Evolutionary conservation across 768 basidiomycete species (phyloP), one percentile per base, ranked within the genome.

Genomic region (Porpolomopsis calyptriformis): DNA sequence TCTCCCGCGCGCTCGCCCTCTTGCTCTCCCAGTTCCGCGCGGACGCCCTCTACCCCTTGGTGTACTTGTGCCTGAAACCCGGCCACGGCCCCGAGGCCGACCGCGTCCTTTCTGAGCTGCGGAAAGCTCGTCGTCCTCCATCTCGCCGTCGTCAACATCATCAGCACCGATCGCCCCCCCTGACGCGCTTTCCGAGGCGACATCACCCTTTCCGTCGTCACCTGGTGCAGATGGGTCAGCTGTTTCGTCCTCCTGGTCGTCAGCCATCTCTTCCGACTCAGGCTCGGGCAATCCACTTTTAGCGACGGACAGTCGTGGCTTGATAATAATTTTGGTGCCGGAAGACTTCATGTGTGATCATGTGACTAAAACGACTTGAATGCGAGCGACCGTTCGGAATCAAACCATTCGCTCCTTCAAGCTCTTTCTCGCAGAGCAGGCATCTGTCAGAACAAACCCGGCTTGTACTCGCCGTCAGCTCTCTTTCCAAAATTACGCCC

Each of bases 241-340:
- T 3, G n/a, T 6, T 18, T 22, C 42, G 9, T 22, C 40, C 14
- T 14, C 22, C 12, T 31, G 7, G 11, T 20, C 20, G 7, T 36
- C 31, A 3, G n/a, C n/a, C n/a, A n/a, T n/a, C n/a, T n/a, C n/a
- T n/a, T n/a, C n/a, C n/a, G n/a, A n/a, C n/a, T n/a, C n/a, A n/a
- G n/a, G 45, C 12, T 18, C 9, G 29, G 11, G 29, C 16, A 24
- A 41, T 24, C 22, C 7, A 31, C 6, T 43, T 43, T n/a, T n/a
- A n/a, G n/a, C n/a, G n/a, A n/a, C n/a, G 33, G 2, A 3, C 26
- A 53, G 45, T 36, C 71, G 64, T 18, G 72, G 65, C 54, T 70
- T 73, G 44, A 76, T 73, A 43, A 76, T 64, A 48, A 76, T 76
- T 64, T 73, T 76, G 27, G 70, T 63, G 29, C 67, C 59, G 31